Evolutionary conservation across 306 rosid species (phyloP).

Genomic region (Cucurbita argyrosperma): DNA sequence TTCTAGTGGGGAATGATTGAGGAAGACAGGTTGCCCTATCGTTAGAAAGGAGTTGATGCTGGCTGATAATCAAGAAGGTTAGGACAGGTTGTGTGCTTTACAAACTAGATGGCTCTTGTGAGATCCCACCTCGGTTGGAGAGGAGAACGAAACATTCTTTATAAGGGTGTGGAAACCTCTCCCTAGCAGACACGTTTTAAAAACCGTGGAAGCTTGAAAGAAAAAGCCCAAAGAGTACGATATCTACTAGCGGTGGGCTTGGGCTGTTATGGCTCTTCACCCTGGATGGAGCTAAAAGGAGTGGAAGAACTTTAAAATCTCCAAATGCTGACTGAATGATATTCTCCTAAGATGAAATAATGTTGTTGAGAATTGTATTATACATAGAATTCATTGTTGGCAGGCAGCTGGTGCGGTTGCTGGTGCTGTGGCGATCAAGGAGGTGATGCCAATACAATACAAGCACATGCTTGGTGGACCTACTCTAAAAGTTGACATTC

Average conservation of each 20-base stretch:
- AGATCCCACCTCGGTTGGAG: too few species aligned
- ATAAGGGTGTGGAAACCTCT: too few species aligned
- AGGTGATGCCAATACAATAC: conserved; percentile 48
- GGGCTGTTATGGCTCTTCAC: too few species aligned
- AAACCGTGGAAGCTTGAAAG: too few species aligned
- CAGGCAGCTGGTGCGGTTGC: conserved; percentile 80
- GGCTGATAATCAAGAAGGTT: background rate
- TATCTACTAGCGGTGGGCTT: too few species aligned
- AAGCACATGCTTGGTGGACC: conserved; percentile 76
- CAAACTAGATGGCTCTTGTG: too few species aligned
- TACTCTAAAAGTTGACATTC: conserved; percentile 70
- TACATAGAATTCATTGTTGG: background rate
- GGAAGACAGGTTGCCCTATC: background rate
- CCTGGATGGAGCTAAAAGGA: too few species aligned
- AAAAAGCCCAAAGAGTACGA: too few species aligned
- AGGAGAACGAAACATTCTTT: too few species aligned
- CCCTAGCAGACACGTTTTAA: too few species aligned
- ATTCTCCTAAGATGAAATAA: background rate
- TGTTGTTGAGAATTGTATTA: background rate
- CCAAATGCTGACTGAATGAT: background rate
- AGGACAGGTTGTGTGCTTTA: too few species aligned
- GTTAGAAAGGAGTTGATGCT: background rate
- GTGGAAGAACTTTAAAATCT: background rate
- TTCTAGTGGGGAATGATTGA: background rate
- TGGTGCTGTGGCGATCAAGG: conserved; percentile 62